These are phyloP conservation scores for barley (Hordeum vulgare) DNA, from an alignment of 176 grass and related monocot genomes.

Conservation along the genomic window DNA sequence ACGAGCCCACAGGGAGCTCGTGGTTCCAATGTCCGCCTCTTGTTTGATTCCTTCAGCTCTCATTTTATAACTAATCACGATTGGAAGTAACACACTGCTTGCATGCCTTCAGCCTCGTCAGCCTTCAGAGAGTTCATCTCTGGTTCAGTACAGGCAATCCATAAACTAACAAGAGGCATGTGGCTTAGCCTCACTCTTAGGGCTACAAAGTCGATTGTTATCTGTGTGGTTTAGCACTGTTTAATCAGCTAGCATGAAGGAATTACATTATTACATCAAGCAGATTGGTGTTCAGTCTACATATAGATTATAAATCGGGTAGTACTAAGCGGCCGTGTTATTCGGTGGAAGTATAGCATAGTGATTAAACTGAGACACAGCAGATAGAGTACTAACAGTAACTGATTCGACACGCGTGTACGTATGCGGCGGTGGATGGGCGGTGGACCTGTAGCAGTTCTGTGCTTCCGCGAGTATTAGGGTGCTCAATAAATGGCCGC, in stretches of 20 bases:
- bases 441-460: slow-evolving; percentile 4
- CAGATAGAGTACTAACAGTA: neutral
- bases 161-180: neutral
- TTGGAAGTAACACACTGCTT: neutral
- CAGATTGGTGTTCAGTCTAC: neutral
- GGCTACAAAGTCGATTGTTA: neutral
- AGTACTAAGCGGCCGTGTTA: neutral
- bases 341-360: neutral
- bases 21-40: slow-evolving; percentile 15
- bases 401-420: slow-evolving; percentile 3
- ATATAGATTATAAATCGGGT: neutral
- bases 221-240: neutral
- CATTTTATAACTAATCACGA: neutral
- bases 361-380: neutral
- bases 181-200: slow-evolving; percentile 6
- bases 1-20: slow-evolving; percentile 18
- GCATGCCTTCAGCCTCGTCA: neutral
- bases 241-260: neutral
- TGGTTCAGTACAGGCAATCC: neutral
- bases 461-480: slow-evolving; percentile 18
- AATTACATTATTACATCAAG: neutral
- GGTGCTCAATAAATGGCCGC: neutral
- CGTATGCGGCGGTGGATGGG: slow-evolving; percentile 17
- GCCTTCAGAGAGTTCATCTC: neutral
- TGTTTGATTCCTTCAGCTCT: neutral